These are phyloP conservation scores for Neostapfia colusana DNA, from an alignment of 176 grass and related monocot species.

Conservation along the genomic window DNA sequence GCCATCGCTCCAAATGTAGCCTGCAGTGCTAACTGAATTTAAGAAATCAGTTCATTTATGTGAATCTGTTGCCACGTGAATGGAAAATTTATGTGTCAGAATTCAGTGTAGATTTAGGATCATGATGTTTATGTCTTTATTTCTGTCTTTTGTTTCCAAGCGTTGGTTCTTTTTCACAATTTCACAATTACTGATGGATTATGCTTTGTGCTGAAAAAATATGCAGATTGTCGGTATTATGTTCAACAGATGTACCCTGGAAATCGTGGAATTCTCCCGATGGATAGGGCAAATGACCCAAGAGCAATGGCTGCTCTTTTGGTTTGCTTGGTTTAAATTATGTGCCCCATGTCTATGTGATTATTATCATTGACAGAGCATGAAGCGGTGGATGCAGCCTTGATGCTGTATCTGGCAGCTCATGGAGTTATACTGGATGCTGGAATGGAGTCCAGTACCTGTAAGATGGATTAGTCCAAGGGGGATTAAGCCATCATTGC, in stretches of 20 bases:
- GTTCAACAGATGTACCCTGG: conserved; percentile 66
- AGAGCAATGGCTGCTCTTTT: conserved; percentile 40
- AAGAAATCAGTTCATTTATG: background rate
- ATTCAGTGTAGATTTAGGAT: background rate
- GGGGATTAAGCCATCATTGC: conserved; percentile 32
- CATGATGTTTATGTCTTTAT: background rate
- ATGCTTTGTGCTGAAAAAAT: conserved; percentile 25
- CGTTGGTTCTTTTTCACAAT: background rate
- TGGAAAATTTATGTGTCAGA: background rate
- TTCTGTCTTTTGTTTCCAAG: conserved; percentile 6
- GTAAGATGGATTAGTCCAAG: conserved; percentile 36
- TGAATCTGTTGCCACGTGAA: conserved; percentile 2
- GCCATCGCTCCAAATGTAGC: background rate
- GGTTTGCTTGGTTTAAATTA: conserved; percentile 28
- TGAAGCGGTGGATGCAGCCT: conserved; percentile 35
- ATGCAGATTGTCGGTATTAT: conserved; percentile 72
- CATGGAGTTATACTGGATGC: conserved; percentile 39
- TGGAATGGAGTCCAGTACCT: conserved; percentile 58
- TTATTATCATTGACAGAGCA: conserved; percentile 27
- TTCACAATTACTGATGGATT: background rate
- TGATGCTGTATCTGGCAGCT: conserved; percentile 43
- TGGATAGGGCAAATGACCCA: conserved; percentile 53
- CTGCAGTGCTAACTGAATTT: background rate
- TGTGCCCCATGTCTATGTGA: conserved; percentile 19
- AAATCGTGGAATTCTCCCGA: conserved; percentile 56